Base-by-base conservation (phyloP, 2,329 filamentous ascomycete genomes). In the Byssothecium circinans region DNA sequence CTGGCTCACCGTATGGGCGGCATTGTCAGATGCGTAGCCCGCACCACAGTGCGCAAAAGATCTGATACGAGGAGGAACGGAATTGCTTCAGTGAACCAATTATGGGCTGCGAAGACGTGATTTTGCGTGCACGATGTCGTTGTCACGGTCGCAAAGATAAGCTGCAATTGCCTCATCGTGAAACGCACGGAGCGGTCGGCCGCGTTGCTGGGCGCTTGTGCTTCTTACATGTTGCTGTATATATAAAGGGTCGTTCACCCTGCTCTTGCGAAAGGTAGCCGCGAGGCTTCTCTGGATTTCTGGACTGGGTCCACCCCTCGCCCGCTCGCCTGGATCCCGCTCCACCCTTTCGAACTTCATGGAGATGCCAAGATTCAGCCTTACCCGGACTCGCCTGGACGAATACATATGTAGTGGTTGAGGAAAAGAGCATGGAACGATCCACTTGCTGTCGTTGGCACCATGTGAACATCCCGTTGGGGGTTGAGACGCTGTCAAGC, bases 131-230 rank as follows among this genome's bases (percentile, higher is more conserved):
- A 4, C 29, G 14, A 58, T 61, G 57, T 55, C 59, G 64, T 66
- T 69, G 69, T 69, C 67, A 65, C 64, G 64, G 48, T 59, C 59
- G 61, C 60, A 61, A 67, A 62, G 64, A 69, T 69, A 69, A 65
- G 64, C 57, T 57, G 60, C 53, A 50, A 65, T 63, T 57, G 62
- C 58, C 54, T 62, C 57, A 50, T 34, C 39, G 44, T 51, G 10
- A 10, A 25, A 25, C 23, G 29, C 29, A 32, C 29, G 29, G 29
- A 32, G 14, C 29, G 29, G 12, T 14, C 14, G 29, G 29, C 29
- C 14, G 29, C 38, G 34, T 8, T 27, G 22, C 29, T 27, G 18
- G 34, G 25, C 11, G 6, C 30, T 23, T 18, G 8, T 32, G 29
- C 23, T 34, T 30, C 36, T 27, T 25, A 25, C 33, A 25, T n/a